Conservation (phyloP, 345 rosid genomes). For the Dovyalis caffra region DNA sequence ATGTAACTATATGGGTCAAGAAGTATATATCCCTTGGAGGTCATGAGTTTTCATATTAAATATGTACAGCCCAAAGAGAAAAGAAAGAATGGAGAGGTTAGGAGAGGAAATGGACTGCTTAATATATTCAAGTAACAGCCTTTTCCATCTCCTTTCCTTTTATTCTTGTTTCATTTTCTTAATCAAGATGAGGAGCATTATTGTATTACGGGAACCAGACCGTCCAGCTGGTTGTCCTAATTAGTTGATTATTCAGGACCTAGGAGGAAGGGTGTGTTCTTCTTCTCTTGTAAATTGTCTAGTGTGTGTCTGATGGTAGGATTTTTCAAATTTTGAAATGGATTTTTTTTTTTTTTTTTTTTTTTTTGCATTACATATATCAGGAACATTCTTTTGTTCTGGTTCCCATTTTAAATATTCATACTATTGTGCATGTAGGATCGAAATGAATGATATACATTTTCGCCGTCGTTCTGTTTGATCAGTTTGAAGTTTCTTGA, state of each 20-base stretch:
- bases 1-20: conserved; percentile 88
- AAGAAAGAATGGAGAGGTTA: neutral
- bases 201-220: too few species aligned
- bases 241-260: neutral
- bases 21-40: conserved; percentile 81
- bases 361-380: too few species aligned
- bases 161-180: too few species aligned
- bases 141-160: too few species aligned
- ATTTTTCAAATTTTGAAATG: neutral
- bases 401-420: neutral
- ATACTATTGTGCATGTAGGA: neutral
- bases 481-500: too few species aligned
- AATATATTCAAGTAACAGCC: neutral
- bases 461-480: neutral
- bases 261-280: neutral
- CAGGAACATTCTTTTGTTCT: neutral
- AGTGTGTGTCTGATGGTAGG: neutral
- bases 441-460: neutral
- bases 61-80: neutral
- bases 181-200: too few species aligned
- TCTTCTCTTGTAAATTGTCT: neutral
- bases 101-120: neutral
- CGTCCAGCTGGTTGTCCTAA: neutral
- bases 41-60: conserved; percentile 83
- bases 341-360: too few species aligned